phyloP scores from a whole-genome alignment of 2,329 filamentous ascomycete species.

The Pyrenophora graminea region DNA sequence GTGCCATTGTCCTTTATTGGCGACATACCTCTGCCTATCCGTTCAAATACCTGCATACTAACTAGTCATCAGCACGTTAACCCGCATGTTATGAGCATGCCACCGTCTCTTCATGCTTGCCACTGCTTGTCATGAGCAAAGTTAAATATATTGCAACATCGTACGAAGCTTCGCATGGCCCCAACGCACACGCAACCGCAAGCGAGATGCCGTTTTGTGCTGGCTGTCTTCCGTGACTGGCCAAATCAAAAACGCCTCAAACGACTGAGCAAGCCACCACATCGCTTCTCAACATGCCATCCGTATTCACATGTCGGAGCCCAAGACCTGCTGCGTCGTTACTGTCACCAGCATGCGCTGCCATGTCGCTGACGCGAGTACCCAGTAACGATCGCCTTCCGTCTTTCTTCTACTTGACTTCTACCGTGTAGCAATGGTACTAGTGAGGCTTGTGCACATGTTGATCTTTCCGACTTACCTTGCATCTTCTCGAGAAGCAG shows the following conservation, averaged over 20 bases:
- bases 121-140: background rate
- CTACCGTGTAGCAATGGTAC: constrained; percentile 4
- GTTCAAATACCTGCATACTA: background rate
- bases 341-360: too few relatives aligned
- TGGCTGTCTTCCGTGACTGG: constrained; percentile 17
- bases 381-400: background rate
- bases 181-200: too few relatives aligned
- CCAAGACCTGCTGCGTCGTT: too few relatives aligned
- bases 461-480: constrained; percentile 9
- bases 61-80: background rate
- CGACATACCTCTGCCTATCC: constrained; percentile 6
- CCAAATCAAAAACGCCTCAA: constrained; percentile 10
- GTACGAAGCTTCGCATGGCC: too few relatives aligned
- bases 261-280: constrained; percentile 19
- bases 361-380: too few relatives aligned
- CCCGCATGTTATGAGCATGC: too few relatives aligned
- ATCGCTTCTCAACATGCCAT: background rate
- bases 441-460: constrained; percentile 8
- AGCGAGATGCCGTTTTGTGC: too few relatives aligned
- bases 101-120: too few relatives aligned
- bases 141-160: constrained; percentile 4
- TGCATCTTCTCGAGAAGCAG: constrained; percentile 6
- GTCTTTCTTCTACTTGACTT: constrained; percentile 5
- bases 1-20: constrained; percentile 13
- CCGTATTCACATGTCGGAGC: too few relatives aligned